Evolutionary conservation across 2,329 filamentous ascomycete species (phyloP).

Genomic region (Phaeoacremonium minimum): DNA sequence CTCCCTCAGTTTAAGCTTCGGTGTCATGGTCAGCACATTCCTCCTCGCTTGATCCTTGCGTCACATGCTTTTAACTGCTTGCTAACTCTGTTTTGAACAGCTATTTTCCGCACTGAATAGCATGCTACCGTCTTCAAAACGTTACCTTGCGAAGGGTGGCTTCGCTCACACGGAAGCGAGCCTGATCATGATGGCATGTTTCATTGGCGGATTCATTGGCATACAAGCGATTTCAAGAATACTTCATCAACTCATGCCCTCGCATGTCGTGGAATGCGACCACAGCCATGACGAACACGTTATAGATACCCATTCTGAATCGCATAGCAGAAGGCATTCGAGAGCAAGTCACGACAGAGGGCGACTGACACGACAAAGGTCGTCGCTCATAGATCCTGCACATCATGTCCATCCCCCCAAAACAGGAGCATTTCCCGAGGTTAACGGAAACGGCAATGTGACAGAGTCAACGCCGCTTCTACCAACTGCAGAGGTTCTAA

Average conservation of each 20-base stretch:
- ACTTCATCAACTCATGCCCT: conserved; percentile 70
- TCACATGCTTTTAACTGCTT: conserved; percentile 5
- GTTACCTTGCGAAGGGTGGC: conserved; percentile 68
- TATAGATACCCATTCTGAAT: conserved; percentile 18
- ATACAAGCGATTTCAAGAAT: conserved; percentile 71
- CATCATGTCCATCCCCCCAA: too few species aligned
- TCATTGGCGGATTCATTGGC: conserved; percentile 67
- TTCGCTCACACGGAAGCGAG: conserved; percentile 64
- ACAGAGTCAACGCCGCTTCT: conserved; percentile 48
- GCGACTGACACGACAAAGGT: conserved; percentile 9
- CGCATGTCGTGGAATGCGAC: conserved; percentile 77
- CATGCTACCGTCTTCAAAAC: conserved; percentile 84
- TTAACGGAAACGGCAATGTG: conserved; percentile 10
- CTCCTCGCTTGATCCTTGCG: too few species aligned
- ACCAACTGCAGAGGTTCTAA: conserved; percentile 15
- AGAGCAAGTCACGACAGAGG: too few species aligned
- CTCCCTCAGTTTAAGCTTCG: conserved; percentile 88
- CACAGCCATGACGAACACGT: conserved; percentile 51
- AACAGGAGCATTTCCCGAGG: conserved; percentile 7
- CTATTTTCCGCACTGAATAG: conserved; percentile 88
- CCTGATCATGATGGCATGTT: conserved; percentile 64
- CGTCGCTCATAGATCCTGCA: conserved; percentile 6
- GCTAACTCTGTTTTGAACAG: conserved; percentile 39
- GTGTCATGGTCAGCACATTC: conserved; percentile 77
- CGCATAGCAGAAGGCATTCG: conserved; percentile 7